Percentiles rank a stretch among this genome's conserved stretches.
Conservation (phyloP, 345 rosid genomes). For the Nephelium lappaceum region DNA sequence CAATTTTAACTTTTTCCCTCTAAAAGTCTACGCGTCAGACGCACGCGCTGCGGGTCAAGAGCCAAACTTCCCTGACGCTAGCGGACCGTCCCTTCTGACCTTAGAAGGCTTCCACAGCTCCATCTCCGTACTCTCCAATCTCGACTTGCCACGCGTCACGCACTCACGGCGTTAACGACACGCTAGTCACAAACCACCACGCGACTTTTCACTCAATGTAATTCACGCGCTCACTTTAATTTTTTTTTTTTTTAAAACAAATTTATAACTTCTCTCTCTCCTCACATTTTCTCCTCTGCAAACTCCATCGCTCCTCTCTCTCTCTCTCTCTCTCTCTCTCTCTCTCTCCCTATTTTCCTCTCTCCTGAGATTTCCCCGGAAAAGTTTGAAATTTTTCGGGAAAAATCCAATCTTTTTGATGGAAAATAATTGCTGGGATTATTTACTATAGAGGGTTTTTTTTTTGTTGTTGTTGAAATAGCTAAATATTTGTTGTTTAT, state of each 20-base stretch:
- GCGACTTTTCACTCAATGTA: constrained; percentile 35
- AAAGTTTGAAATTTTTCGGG: constrained; percentile 15
- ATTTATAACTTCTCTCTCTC: neutral
- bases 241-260: neutral
- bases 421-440: neutral
- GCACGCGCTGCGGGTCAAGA: constrained; percentile 15
- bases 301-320: neutral
- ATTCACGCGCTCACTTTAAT: neutral
- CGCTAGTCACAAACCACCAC: constrained; percentile 29
- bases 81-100: neutral
- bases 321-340: neutral
- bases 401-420: neutral
- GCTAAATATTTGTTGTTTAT: constrained; percentile 8
- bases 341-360: neutral
- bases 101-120: neutral
- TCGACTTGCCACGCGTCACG: constrained; percentile 23
- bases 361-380: neutral
- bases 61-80: neutral
- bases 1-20: neutral
- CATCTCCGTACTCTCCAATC: constrained; percentile 5
- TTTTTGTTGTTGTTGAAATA: neutral
- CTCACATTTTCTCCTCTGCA: neutral
- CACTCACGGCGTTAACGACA: constrained; percentile 10
- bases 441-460: neutral
- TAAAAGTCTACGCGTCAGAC: neutral